These are phyloP conservation scores for Athelia psychrophila DNA, from an alignment of 1,284 basidiomycete species.

Conservation along the genomic window DNA sequence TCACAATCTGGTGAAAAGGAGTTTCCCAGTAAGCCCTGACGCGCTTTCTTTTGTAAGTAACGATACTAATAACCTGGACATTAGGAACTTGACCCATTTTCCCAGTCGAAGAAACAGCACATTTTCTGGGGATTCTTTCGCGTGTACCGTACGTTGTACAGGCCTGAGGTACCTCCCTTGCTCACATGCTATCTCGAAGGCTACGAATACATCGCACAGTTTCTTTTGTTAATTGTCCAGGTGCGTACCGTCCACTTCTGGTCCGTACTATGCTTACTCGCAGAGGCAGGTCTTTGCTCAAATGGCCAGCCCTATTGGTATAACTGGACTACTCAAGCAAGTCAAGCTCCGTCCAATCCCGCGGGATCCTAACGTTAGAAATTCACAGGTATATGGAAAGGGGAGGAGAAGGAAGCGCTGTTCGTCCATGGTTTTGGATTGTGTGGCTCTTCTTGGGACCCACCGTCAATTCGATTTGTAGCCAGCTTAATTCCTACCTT, in stretches of 20 bases:
- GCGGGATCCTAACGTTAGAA: background rate
- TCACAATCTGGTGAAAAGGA: background rate
- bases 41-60: background rate
- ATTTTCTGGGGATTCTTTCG: slow-evolving; percentile 10
- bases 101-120: slow-evolving; percentile 1
- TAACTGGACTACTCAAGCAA: slow-evolving; percentile 36
- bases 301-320: slow-evolving; percentile 36
- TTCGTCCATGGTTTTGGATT: slow-evolving; percentile 16
- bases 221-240: background rate
- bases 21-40: background rate
- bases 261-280: too few species aligned
- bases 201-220: background rate
- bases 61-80: background rate
- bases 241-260: background rate
- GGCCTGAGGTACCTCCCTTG: background rate
- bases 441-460: slow-evolving; percentile 32
- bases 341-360: background rate
- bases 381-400: slow-evolving; percentile 12
- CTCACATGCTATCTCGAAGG: background rate
- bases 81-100: slow-evolving; percentile 1
- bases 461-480: slow-evolving; percentile 29
- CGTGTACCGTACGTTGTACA: slow-evolving; percentile 1
- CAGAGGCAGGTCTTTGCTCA: slow-evolving; percentile 15
- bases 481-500: slow-evolving; percentile 35
- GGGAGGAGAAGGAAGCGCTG: slow-evolving; percentile 8